These are phyloP conservation scores for Ogataea paraovalis DNA, from an alignment of 805 yeast species.

Conservation along the genomic window DNA sequence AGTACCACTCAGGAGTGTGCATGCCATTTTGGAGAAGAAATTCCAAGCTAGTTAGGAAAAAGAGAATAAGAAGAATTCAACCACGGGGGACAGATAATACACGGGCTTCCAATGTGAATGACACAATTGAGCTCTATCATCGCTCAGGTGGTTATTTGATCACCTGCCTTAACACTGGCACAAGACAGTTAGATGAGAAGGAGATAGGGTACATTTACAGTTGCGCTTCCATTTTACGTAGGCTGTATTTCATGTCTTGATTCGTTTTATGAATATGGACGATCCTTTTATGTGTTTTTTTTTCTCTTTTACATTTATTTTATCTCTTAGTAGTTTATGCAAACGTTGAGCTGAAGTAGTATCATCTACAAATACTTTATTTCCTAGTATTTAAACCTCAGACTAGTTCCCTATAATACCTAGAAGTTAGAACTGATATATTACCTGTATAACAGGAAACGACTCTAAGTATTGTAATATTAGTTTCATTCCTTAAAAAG, in stretches of 20 bases:
- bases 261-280: neutral
- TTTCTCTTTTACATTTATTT: neutral
- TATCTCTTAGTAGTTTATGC: neutral
- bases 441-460: too few species aligned
- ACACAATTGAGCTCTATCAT: conserved; percentile 40
- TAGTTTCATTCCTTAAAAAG: too few species aligned
- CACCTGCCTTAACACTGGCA: conserved; percentile 38
- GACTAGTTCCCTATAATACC: too few species aligned
- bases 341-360: too few species aligned
- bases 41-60: conserved; percentile 41
- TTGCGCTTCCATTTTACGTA: conserved; percentile 44
- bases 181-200: conserved; percentile 30
- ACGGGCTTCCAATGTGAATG: conserved; percentile 5
- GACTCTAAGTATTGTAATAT: too few species aligned
- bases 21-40: conserved; percentile 48
- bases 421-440: too few species aligned
- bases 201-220: conserved; percentile 43
- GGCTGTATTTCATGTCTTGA: conserved; percentile 37
- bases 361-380: too few species aligned
- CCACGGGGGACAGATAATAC: neutral
- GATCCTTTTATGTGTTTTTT: too few species aligned
- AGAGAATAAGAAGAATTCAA: conserved; percentile 8
- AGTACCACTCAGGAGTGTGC: conserved; percentile 45
- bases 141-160: conserved; percentile 52
- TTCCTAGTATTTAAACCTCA: too few species aligned